Percentiles rank a stretch among this genome's conserved stretches.
phyloP scores from a whole-genome alignment of 2,329 filamentous ascomycete species.

The Penicillium freii region DNA sequence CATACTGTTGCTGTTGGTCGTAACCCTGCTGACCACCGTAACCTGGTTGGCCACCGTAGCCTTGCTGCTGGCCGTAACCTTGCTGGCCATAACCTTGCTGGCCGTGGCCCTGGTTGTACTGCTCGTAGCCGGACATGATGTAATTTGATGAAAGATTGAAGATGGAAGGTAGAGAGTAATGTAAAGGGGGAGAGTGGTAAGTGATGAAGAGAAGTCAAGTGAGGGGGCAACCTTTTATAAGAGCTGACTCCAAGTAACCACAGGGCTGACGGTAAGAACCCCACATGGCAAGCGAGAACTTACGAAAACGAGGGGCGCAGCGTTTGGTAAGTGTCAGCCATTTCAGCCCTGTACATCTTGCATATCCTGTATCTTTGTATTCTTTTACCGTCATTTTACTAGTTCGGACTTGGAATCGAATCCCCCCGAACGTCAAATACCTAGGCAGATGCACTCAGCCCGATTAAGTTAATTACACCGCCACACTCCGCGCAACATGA shows the following conservation, averaged over 20 bases:
- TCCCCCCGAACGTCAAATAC: not conserved
- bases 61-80: conserved; percentile 3
- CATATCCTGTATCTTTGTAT: not conserved
- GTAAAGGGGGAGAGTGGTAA: conserved; percentile 5
- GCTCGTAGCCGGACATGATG: conserved; percentile 29
- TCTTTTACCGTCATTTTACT: not conserved
- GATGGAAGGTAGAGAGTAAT: not conserved
- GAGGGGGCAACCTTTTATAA: conserved; percentile 11
- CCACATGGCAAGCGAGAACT: conserved; percentile 12
- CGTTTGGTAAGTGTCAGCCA: conserved; percentile 1
- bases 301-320: conserved; percentile 11
- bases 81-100: conserved; percentile 11
- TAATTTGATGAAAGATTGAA: not conserved
- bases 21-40: conserved; percentile 24
- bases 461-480: not conserved
- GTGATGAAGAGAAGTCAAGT: conserved; percentile 1
- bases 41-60: conserved; percentile 25
- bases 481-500: not conserved
- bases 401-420: not conserved
- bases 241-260: conserved; percentile 6
- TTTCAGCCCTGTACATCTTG: not conserved
- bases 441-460: not conserved
- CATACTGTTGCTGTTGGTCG: conserved; percentile 26
- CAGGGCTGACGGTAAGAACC: conserved; percentile 12
- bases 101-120: conserved; percentile 20